Evolutionary conservation across 805 yeast genomes (phyloP).

Genomic region (Teunomyces panamensis): DNA sequence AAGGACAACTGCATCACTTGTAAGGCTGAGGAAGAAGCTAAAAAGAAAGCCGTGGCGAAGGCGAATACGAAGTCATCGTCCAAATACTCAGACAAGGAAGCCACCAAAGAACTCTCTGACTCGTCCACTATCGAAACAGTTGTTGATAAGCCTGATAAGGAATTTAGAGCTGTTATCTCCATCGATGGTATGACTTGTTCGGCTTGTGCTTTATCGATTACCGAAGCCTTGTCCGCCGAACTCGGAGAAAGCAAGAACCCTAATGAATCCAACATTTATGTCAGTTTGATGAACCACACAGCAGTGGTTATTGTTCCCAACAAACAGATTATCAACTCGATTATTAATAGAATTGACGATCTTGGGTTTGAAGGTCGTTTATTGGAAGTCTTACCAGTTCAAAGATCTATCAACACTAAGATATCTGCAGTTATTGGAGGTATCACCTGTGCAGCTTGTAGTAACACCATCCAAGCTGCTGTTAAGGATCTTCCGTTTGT

Average conservation of each 20-base stretch:
- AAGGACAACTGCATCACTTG: constrained; percentile 42
- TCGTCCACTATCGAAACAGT: constrained; percentile 23
- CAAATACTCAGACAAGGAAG: constrained; percentile 10
- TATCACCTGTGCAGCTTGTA: constrained; percentile 73
- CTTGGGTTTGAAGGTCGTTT: constrained; percentile 47
- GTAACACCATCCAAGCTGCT: constrained; percentile 50
- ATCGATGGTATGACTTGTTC: constrained; percentile 48
- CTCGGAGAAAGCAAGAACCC: constrained; percentile 4
- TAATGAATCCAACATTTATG: constrained; percentile 38
- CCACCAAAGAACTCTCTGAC: constrained; percentile 5
- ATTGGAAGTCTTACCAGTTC: constrained; percentile 59
- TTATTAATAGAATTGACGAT: constrained; percentile 26
- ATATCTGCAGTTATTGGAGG: constrained; percentile 67
- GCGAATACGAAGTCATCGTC: not conserved
- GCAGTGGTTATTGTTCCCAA: constrained; percentile 54
- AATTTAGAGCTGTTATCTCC: constrained; percentile 49
- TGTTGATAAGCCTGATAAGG: constrained; percentile 22
- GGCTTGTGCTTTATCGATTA: constrained; percentile 31
- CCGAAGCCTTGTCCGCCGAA: constrained; percentile 23
- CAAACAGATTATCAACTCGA: constrained; percentile 41
- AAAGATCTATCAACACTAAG: constrained; percentile 44
- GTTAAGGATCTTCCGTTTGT: constrained; percentile 51
- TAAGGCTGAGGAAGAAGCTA: constrained; percentile 16
- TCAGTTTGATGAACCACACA: constrained; percentile 50
- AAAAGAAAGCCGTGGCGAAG: not conserved